A percentile compares a stretch with the other conserved stretches of the same genome.
Evolutionary conservation across 2,329 filamentous ascomycete genomes (phyloP).

Genomic region (Dactylellina parvicollis): DNA sequence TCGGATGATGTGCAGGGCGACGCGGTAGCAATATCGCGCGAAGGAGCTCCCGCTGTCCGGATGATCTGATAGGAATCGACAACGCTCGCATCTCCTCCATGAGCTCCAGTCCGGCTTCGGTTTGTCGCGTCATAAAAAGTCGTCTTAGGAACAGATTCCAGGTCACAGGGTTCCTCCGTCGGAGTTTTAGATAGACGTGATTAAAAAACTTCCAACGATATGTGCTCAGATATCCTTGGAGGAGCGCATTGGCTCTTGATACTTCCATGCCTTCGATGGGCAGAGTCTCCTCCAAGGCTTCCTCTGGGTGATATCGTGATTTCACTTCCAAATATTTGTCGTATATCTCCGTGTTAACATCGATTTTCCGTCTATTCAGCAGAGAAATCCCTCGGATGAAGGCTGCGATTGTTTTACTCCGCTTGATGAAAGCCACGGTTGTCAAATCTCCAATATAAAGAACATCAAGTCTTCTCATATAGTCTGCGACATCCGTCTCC

Average conservation of each 20-base stretch:
- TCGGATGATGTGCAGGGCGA: slow-evolving; percentile 44
- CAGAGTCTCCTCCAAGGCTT: slow-evolving; percentile 45
- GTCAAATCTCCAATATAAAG: slow-evolving; percentile 26
- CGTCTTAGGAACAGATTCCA: slow-evolving; percentile 43
- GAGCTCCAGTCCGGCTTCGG: slow-evolving; percentile 51
- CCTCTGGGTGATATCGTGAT: slow-evolving; percentile 34
- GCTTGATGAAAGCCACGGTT: slow-evolving; percentile 35
- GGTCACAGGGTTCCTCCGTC: slow-evolving; percentile 30
- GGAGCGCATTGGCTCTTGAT: slow-evolving; percentile 50
- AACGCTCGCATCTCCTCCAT: slow-evolving; percentile 54
- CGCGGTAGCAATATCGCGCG: slow-evolving; percentile 54
- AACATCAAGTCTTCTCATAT: slow-evolving; percentile 51
- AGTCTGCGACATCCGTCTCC: slow-evolving; percentile 45
- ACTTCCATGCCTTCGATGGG: slow-evolving; percentile 36
- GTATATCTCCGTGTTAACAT: slow-evolving; percentile 26
- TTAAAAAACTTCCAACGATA: slow-evolving; percentile 53
- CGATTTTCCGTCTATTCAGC: slow-evolving; percentile 28
- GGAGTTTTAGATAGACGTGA: slow-evolving; percentile 50
- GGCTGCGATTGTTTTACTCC: slow-evolving; percentile 25
- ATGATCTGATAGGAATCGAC: slow-evolving; percentile 48
- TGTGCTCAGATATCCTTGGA: slow-evolving; percentile 46
- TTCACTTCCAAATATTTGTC: slow-evolving; percentile 39
- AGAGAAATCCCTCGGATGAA: slow-evolving; percentile 45
- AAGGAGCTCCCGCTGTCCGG: slow-evolving; percentile 54
- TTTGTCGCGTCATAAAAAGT: slow-evolving; percentile 41